phyloP scores from a whole-genome alignment of 2,329 filamentous ascomycete genomes.

The Pleurostoma richardsiae region DNA sequence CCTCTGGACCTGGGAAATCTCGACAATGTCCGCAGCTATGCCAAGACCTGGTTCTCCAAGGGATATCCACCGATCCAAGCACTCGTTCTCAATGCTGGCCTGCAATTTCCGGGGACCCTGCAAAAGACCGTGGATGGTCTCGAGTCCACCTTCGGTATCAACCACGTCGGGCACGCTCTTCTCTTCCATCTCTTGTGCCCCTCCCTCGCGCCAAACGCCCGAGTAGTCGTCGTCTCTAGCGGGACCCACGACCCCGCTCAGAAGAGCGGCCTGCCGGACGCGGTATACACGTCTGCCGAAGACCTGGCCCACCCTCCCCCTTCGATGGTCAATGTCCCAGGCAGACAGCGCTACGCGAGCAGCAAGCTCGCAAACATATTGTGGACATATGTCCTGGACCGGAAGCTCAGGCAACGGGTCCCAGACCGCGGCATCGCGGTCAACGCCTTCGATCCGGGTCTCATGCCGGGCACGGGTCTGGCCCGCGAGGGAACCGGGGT shows the following conservation, averaged over 20 bases:
- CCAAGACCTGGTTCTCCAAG: slow-evolving; percentile 22
- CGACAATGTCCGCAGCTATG: slow-evolving; percentile 34
- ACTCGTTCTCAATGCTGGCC: slow-evolving; percentile 41
- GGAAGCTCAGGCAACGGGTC: slow-evolving; percentile 20
- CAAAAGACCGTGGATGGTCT: slow-evolving; percentile 32
- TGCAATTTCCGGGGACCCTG: slow-evolving; percentile 33
- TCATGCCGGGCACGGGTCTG: slow-evolving; percentile 42
- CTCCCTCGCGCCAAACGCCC: slow-evolving; percentile 27
- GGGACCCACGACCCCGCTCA: slow-evolving; percentile 41
- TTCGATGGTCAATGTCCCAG: slow-evolving; percentile 18
- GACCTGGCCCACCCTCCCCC: slow-evolving; percentile 34
- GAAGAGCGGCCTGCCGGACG: slow-evolving; percentile 33
- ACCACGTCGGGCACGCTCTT: slow-evolving; percentile 44
- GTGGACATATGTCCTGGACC: slow-evolving; percentile 39
- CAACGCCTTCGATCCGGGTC: slow-evolving; percentile 37
- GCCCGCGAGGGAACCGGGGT: slow-evolving; percentile 23
- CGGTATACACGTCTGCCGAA: slow-evolving; percentile 35
- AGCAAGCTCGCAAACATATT: slow-evolving; percentile 42
- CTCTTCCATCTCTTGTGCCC: slow-evolving; percentile 41
- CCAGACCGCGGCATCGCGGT: slow-evolving; percentile 26
- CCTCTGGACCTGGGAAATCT: slow-evolving; percentile 35
- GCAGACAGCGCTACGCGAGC: slow-evolving; percentile 34
- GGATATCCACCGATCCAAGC: slow-evolving; percentile 33
- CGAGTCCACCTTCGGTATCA: slow-evolving; percentile 43
- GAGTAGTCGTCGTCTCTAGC: slow-evolving; percentile 38